Evolutionary conservation across 2,329 filamentous ascomycete species (phyloP), one percentile per base, ranked within the genome.

Genomic region (Graphium sp.): DNA sequence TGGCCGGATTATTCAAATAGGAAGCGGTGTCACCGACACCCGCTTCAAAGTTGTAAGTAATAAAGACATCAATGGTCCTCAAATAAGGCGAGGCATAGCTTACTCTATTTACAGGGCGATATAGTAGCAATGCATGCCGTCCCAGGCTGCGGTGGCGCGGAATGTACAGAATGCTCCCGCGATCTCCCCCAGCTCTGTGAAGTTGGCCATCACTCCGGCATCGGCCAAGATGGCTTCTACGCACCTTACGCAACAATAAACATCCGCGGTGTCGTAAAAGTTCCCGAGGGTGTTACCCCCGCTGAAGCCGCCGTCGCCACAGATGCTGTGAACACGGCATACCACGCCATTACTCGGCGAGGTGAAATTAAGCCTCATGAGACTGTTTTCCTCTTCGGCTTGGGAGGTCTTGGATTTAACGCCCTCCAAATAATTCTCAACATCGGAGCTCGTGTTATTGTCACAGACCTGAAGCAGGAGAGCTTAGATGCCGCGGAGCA

Each of bases 401-500:
- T 57, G 0, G 52, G 52, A 5, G 53, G 53, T 1, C 37, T 56
- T 3, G 53, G 53, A 2, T 52, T 55, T 29, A 56, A 56, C 33
- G 54, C 45, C 1, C 33, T 56, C 7, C 50, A 55, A 32, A 45
- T 52, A 11, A 39, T 52, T 4, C 35, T 40, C 5, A 37, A 47
- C 13, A 46, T 55, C n/a, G 48, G 50, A 8, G 47, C 67, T 26
- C 73, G 62, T 13, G 77, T 63, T 10, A 83, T 57, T 18, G 32
- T 37, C 5, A 39, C 31, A 8, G 35, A 40, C 21, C 29, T 39
- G n/a, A 30, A 34, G n/a, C 26, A 34, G 21, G 24, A 35, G 12
- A 22, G 36, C 11, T 33, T 38, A 6, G 33, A 35, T 7, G 33
- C 37, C 12, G 37, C 37, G 8, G 30, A 22, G 13, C 28, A 33